Percentiles rank a stretch among this genome's conserved stretches.
Conservation (phyloP, 177 flowering plant genomes). For the Vitis hybrid region DNA sequence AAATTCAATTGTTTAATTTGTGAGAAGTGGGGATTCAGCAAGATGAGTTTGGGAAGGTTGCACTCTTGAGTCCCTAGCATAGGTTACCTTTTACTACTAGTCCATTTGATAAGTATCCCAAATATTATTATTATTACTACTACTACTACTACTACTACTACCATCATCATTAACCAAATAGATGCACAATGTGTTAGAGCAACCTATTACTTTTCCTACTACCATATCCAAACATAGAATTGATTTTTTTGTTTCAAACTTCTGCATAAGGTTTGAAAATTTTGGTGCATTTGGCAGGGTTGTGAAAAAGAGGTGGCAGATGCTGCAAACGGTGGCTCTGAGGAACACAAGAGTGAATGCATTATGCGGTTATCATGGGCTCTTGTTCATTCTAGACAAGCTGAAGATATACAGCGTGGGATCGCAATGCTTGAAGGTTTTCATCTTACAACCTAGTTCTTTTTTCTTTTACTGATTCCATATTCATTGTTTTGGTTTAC, state of each 20-base stretch:
- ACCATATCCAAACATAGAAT: neutral
- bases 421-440: constrained; percentile 95
- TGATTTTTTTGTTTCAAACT: neutral
- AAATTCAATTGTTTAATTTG: too few species aligned
- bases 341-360: constrained; percentile 61
- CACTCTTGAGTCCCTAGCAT: too few species aligned
- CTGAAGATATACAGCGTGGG: constrained; percentile 90
- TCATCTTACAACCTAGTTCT: too few species aligned
- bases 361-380: constrained; percentile 95
- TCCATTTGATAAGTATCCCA: too few species aligned
- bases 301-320: constrained; percentile 86
- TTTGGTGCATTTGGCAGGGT: constrained; percentile 39
- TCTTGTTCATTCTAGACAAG: constrained; percentile 84
- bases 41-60: too few species aligned
- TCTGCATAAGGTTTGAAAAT: neutral
- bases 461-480: neutral
- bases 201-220: neutral
- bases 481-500: neutral
- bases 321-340: constrained; percentile 45
- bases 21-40: too few species aligned
- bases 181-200: too few species aligned
- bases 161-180: neutral
- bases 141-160: too few species aligned
- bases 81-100: too few species aligned
- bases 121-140: too few species aligned